phyloP scores from a whole-genome alignment of 108 stramenopile genomes.

The Nannochloropsis granulata region DNA sequence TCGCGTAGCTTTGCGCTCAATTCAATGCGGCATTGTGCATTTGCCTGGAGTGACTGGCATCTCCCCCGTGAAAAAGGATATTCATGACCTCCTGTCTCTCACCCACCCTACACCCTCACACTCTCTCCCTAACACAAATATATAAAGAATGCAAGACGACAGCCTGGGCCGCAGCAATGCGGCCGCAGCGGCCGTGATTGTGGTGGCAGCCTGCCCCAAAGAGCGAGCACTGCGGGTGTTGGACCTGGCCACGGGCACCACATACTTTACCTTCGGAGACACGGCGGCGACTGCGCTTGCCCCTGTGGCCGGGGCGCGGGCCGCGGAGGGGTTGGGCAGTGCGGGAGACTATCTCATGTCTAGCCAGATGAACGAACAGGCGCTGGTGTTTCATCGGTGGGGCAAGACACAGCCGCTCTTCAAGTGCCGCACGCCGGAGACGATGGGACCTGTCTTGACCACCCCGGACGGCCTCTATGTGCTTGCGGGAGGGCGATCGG shows the following conservation, averaged over 20 bases:
- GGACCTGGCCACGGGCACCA: neutral
- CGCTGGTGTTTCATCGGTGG: neutral
- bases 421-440: neutral
- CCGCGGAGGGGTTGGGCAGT: neutral
- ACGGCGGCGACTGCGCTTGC: neutral
- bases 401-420: neutral
- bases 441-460: neutral
- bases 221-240: neutral
- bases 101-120: too few relatives aligned
- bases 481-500: neutral
- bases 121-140: too few relatives aligned
- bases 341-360: neutral
- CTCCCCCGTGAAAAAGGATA: too few relatives aligned
- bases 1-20: too few relatives aligned
- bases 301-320: neutral
- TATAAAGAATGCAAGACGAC: too few relatives aligned
- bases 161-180: too few relatives aligned
- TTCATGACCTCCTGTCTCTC: too few relatives aligned
- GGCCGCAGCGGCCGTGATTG: neutral
- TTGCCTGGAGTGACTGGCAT: too few relatives aligned
- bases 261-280: neutral
- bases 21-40: too few relatives aligned
- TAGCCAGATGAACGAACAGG: neutral
- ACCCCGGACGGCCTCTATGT: neutral
- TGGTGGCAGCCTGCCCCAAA: neutral